Conservation (phyloP, 345 rosid species). For the Combretum micranthum region DNA sequence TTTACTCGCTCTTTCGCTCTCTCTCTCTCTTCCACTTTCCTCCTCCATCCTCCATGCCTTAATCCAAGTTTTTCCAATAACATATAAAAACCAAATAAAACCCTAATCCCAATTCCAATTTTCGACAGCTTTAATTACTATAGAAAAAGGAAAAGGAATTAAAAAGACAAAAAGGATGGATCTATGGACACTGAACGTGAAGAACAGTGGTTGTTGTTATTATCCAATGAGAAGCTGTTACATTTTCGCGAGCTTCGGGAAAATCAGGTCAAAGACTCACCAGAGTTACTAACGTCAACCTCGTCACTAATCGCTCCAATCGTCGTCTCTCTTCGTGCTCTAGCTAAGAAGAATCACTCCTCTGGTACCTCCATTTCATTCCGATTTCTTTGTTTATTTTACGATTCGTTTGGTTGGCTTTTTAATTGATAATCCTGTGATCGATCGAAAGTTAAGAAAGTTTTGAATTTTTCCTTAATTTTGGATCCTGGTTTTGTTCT, state of each 20-base stretch:
- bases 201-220: conserved; percentile 24
- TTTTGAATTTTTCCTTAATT: too few species aligned
- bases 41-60: background rate
- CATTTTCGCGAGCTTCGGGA: conserved; percentile 4
- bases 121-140: too few species aligned
- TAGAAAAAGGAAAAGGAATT: too few species aligned
- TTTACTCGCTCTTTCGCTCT: background rate
- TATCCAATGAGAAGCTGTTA: conserved; percentile 18
- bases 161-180: conserved; percentile 22
- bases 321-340: conserved; percentile 8
- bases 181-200: conserved; percentile 37
- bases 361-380: background rate
- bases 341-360: conserved; percentile 14
- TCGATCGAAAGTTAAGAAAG: too few species aligned
- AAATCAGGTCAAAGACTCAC: background rate
- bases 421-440: too few species aligned
- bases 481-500: too few species aligned
- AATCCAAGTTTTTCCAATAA: too few species aligned
- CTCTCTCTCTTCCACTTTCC: background rate
- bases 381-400: background rate
- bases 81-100: too few species aligned
- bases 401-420: background rate
- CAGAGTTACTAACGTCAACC: conserved; percentile 12
- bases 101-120: too few species aligned
- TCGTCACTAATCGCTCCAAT: conserved; percentile 5